Conservation (phyloP, 2,329 filamentous ascomycete species). For the Aureobasidium lini region DNA sequence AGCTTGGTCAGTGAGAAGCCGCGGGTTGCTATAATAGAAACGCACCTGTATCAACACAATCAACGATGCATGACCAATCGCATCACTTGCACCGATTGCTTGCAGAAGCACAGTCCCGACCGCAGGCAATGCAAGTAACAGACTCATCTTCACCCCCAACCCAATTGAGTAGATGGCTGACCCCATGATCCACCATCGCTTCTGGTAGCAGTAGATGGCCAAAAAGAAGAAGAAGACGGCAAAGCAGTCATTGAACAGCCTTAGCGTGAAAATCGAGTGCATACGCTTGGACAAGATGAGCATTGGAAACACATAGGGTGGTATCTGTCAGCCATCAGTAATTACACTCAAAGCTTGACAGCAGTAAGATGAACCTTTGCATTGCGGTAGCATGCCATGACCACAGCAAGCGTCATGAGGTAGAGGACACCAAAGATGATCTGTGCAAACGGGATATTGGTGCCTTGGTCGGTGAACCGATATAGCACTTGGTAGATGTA, state of each 20-base stretch:
- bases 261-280: constrained; percentile 86
- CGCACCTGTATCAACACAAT: constrained; percentile 72
- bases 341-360: neutral
- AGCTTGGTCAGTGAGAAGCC: neutral
- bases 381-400: constrained; percentile 72
- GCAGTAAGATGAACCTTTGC: constrained; percentile 34
- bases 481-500: constrained; percentile 82
- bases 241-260: constrained; percentile 94
- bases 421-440: constrained; percentile 76
- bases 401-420: constrained; percentile 63
- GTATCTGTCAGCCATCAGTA: constrained; percentile 47
- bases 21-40: constrained; percentile 15
- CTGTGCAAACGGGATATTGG: constrained; percentile 73
- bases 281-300: constrained; percentile 84
- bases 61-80: constrained; percentile 60
- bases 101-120: constrained; percentile 70
- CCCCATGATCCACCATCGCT: constrained; percentile 63
- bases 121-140: constrained; percentile 75
- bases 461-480: constrained; percentile 66
- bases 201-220: constrained; percentile 72
- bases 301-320: constrained; percentile 80
- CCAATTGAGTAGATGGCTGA: constrained; percentile 68
- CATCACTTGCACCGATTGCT: constrained; percentile 57
- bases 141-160: constrained; percentile 89
- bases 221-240: constrained; percentile 76